phyloP scores from a whole-genome alignment of 805 yeast genomes.

The Groenewaldozyma salmanticensis region DNA sequence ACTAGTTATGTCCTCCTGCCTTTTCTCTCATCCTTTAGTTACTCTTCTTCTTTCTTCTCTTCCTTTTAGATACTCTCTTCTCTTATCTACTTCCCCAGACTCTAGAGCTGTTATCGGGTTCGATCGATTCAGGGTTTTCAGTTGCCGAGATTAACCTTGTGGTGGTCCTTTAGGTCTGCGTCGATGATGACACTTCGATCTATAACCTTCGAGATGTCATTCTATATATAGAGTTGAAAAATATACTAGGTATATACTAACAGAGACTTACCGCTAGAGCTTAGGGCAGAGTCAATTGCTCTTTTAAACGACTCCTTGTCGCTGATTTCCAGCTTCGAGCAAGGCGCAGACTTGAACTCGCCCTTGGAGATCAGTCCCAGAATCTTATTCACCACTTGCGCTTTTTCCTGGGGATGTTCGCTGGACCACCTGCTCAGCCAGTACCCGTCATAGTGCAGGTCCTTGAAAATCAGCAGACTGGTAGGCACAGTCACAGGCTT shows the following conservation, averaged over 20 bases:
- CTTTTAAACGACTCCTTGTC: not conserved
- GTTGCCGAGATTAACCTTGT: no score
- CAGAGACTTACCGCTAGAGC: not conserved
- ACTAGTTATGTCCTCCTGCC: no score
- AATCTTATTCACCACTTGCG: conserved; percentile 43
- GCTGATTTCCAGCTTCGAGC: not conserved
- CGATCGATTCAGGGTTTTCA: no score
- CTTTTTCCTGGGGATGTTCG: conserved; percentile 50
- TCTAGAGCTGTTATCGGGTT: no score
- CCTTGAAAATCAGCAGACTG: conserved; percentile 80
- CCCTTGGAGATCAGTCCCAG: conserved; percentile 50
- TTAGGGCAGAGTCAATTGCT: not conserved
- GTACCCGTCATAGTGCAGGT: conserved; percentile 76
- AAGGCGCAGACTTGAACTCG: not conserved
- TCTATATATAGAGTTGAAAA: not conserved
- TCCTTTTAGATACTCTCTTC: no score
- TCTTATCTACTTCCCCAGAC: no score
- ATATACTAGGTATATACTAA: not conserved
- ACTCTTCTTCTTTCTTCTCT: no score
- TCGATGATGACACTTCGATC: no score
- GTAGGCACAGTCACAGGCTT: conserved; percentile 93
- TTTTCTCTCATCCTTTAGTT: no score
- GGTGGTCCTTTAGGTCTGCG: no score
- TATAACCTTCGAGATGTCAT: no score
- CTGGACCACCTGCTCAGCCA: conserved; percentile 76